phyloP scores from a whole-genome alignment of 257 asterid genomes.

The Leonotis leonurus region DNA sequence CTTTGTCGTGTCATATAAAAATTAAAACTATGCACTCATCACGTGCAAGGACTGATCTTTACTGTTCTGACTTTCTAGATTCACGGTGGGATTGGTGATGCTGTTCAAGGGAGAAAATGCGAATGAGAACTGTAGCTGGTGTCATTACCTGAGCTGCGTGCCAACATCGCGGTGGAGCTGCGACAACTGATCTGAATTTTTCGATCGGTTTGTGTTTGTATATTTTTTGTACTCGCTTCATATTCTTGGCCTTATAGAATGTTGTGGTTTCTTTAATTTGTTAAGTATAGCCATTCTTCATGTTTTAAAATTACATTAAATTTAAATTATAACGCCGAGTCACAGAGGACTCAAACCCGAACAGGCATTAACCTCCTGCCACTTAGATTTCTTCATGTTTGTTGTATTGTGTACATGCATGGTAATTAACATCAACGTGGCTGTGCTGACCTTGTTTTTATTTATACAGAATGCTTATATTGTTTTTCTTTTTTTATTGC shows the following conservation, averaged over 20 bases:
- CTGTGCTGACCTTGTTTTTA: neutral
- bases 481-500: neutral
- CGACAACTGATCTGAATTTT: slow-evolving; percentile 23
- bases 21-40: neutral
- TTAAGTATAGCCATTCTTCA: slow-evolving; percentile 12
- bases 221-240: neutral
- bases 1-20: neutral
- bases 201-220: neutral
- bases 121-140: slow-evolving; percentile 74
- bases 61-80: slow-evolving; percentile 29
- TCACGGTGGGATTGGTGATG: slow-evolving; percentile 58
- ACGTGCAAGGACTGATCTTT: neutral
- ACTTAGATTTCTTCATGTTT: no score
- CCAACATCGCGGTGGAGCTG: slow-evolving; percentile 90
- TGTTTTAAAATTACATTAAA: no score
- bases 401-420: slow-evolving; percentile 16
- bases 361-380: no score
- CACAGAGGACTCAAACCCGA: no score
- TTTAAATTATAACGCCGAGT: no score
- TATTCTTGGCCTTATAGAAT: neutral
- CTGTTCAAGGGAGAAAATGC: slow-evolving; percentile 70
- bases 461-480: neutral
- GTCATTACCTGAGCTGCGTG: slow-evolving; percentile 82
- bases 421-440: neutral
- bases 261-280: neutral